Evolutionary conservation across 495 filamentous ascomycete genomes (phyloP).

Genomic region (Astrocystis sublimbata): DNA sequence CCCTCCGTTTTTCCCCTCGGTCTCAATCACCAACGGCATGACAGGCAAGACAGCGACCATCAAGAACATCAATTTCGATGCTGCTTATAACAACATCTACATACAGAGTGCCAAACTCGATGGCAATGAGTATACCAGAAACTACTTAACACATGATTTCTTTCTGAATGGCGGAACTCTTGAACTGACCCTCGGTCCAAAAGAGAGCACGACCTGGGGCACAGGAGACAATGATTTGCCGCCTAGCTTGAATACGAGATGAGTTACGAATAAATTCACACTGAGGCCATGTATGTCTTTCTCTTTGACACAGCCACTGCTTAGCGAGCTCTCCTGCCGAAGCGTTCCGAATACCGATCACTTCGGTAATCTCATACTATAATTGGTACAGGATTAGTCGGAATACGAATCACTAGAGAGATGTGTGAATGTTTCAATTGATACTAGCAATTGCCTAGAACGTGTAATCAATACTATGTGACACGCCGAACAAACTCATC

Average conservation of each 20-base stretch:
- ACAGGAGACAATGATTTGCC: conserved; percentile 61
- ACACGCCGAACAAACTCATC: neutral
- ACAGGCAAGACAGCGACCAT: conserved; percentile 65
- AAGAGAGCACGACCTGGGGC: conserved; percentile 66
- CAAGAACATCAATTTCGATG: conserved; percentile 61
- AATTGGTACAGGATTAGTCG: too few relatives aligned
- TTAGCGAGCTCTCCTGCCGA: too few relatives aligned
- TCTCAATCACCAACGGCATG: conserved; percentile 57
- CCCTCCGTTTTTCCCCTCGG: conserved; percentile 61
- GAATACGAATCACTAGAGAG: too few relatives aligned
- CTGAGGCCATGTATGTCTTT: neutral
- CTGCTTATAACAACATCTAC: conserved; percentile 61
- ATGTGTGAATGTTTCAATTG: too few relatives aligned
- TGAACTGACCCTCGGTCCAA: conserved; percentile 59
- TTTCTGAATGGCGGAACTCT: conserved; percentile 64
- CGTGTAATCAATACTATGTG: neutral
- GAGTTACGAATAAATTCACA: neutral
- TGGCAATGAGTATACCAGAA: conserved; percentile 62
- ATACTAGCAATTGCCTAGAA: too few relatives aligned
- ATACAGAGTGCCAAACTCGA: conserved; percentile 66
- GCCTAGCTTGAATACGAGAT: conserved; percentile 46
- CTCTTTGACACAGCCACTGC: too few relatives aligned
- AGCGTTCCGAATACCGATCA: too few relatives aligned
- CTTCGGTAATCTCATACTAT: too few relatives aligned
- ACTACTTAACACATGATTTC: conserved; percentile 67